Conservation (phyloP, 2,329 filamentous ascomycete species). For the Cordyceps javanica region DNA sequence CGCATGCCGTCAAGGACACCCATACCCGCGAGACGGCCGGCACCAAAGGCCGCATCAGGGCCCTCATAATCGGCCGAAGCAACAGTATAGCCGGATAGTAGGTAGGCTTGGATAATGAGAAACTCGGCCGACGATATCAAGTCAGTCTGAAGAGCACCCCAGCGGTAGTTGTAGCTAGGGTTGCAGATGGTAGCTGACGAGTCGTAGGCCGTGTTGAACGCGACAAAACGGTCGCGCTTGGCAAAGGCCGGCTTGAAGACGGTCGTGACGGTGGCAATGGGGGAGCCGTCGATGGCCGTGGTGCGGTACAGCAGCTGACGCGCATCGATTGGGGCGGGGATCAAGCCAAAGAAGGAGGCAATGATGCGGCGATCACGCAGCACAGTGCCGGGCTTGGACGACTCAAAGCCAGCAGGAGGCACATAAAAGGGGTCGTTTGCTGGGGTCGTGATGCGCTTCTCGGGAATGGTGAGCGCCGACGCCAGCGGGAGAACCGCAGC, state of each 20-base stretch:
- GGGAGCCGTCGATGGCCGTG: constrained; percentile 11
- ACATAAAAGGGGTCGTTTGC: constrained; percentile 10
- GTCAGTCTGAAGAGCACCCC: constrained; percentile 5
- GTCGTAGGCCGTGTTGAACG: constrained; percentile 13
- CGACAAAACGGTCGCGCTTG: constrained; percentile 11
- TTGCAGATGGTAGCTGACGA: constrained; percentile 13
- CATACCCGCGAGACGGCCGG: constrained; percentile 6
- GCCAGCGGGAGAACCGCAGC: constrained; percentile 5
- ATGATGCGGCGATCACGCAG: constrained; percentile 6
- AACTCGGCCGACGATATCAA: constrained; percentile 8
- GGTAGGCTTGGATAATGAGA: constrained; percentile 12
- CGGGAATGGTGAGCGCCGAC: not conserved
- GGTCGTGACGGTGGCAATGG: constrained; percentile 13
- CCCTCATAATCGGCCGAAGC: constrained; percentile 11
- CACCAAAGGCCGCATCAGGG: constrained; percentile 4
- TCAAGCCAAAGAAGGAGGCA: constrained; percentile 6
- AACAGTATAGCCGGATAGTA: constrained; percentile 9
- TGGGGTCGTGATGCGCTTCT: constrained; percentile 1
- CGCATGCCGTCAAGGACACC: constrained; percentile 12
- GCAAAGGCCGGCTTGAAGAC: constrained; percentile 13
- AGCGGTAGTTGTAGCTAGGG: constrained; percentile 12
- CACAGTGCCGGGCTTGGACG: constrained; percentile 6
- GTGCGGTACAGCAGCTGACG: constrained; percentile 14
- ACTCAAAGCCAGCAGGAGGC: constrained; percentile 10
- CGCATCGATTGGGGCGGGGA: constrained; percentile 6